Base-by-base conservation (phyloP, 768 basidiomycete genomes). In the Amyloporia xantha region DNA sequence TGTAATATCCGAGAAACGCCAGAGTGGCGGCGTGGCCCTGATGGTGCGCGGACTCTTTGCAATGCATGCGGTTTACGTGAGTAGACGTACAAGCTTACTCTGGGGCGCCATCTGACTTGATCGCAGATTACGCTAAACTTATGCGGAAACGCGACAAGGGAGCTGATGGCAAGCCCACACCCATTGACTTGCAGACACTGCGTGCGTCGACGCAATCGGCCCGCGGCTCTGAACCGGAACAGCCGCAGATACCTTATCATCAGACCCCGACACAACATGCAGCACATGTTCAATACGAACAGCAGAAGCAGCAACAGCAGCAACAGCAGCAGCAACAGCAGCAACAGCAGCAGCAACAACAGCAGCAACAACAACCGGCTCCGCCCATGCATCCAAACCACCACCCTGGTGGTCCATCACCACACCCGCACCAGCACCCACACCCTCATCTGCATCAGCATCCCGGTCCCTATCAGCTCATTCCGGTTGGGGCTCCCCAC, bases 1-100 rank as follows among this genome's bases (percentile, higher is more conserved):
- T 91, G 88, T 63, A 86, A 88, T 67, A 90, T 89, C 48, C 74
- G 84, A 50, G 88, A 91, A 62, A 91, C 88, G 3, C 88, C 88
- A n/a, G 88, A 91, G 64, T 91, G 88, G 88, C 68, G 88, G 46
- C 77, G 87, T 21, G 88, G 88, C 13, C 88, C 88, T 2, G 88
- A 90, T 59, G 88, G 88, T 3, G 87, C 88, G 21, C 70, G 88
- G 59, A 91, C 88, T 6, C 62, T 91, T 58, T 91, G 88, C 61
- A 91, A 90, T 62, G 88, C 88, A 37, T 91, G 88, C 66, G 88
- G 88, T 26, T 67, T 91, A 56, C 88, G 88, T 91, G 64, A 62
- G 84, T 81, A 15, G 42, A 44, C 23, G 13, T 48, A 53, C 15
- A 15, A 48, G 37, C 51, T 27, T 49, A 25, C 44, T n/a, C 41